Conservation (phyloP, 441 rosid genomes). For the Biscutella laevigata region DNA sequence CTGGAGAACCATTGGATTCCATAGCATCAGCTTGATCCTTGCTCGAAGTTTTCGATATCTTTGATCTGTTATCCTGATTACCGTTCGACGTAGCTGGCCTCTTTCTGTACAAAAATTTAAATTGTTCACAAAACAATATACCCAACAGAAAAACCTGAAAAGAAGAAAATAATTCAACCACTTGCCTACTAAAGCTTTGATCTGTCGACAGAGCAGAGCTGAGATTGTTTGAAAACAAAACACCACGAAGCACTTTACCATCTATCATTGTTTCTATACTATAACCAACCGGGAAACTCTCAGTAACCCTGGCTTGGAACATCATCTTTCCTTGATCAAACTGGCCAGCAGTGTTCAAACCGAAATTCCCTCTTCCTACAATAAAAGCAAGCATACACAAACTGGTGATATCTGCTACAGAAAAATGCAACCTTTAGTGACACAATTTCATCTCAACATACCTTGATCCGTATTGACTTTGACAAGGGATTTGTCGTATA, state of each 20-base stretch:
- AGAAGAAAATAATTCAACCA: constrained; percentile 1
- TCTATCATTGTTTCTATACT: constrained; percentile 77
- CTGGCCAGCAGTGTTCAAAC: constrained; percentile 31
- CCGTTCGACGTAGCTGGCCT: constrained; percentile 40
- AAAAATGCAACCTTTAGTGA: neutral
- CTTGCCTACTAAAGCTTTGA: constrained; percentile 52
- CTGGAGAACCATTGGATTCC: constrained; percentile 21
- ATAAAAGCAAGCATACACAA: constrained; percentile 12
- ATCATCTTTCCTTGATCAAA: constrained; percentile 54
- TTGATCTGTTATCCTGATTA: constrained; percentile 43
- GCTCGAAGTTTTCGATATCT: constrained; percentile 36
- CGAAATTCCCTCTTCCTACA: constrained; percentile 44
- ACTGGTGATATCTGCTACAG: constrained; percentile 7
- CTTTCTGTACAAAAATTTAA: constrained; percentile 39
- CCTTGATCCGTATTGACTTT: constrained; percentile 38
- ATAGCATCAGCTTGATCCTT: constrained; percentile 36
- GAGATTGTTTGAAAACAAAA: constrained; percentile 68
- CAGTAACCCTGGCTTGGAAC: constrained; percentile 80
- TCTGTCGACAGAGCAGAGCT: constrained; percentile 27
- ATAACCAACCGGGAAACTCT: constrained; percentile 65
- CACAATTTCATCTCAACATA: constrained; percentile 29
- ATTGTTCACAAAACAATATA: constrained; percentile 20
- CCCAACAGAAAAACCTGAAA: neutral
- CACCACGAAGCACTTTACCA: constrained; percentile 81
- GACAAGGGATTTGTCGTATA: constrained; percentile 45